Evolutionary conservation across 768 basidiomycete species (phyloP), one percentile per base, ranked within the genome.

Genomic region (Kwoniella bestiolae): DNA sequence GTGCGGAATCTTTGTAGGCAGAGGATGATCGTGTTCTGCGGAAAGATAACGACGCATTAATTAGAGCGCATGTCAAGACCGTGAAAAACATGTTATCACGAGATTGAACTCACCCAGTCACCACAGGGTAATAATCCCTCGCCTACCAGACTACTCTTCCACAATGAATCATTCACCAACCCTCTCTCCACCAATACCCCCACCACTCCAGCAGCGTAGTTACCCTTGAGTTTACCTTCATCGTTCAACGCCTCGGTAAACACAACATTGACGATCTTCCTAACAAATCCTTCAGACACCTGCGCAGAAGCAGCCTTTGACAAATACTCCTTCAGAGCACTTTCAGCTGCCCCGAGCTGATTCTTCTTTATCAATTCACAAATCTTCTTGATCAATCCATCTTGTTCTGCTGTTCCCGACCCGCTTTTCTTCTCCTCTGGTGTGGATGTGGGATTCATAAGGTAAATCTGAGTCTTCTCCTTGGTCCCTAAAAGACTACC

Each of bases 71-170:
- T n/a, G n/a, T n/a, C n/a, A n/a, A n/a, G n/a, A n/a, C n/a, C n/a
- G n/a, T n/a, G n/a, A n/a, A n/a, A 38, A 38, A 38, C 16, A 16
- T 38, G 35, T 11, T 11, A 16, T 38, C 9, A 38, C 8, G 5
- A 2, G 16, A 38, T 11, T 38, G 35, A 25, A 69, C 78, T 69
- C 57, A 78, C 76, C 76, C 76, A 79, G 56, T 79, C 78, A 3
- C 71, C 67, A 3, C 67, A 57, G 18, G 68, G 65, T 14, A 78
- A 56, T 14, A 79, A 57, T 6, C 66, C 78, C 31, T 59, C 60
- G 1, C n/a, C 50, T 6, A 79, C 65, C 26, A 79, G 57, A 16
- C 76, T 75, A 2, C 60, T 61, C 16, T 51, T 44, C 66, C 66
- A 74, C 73, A 77, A 71, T 28, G 53, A 65, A 38, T 79, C 76